phyloP scores from a whole-genome alignment of 2,329 filamentous ascomycete genomes.

The Reticulascus tulasneorum region DNA sequence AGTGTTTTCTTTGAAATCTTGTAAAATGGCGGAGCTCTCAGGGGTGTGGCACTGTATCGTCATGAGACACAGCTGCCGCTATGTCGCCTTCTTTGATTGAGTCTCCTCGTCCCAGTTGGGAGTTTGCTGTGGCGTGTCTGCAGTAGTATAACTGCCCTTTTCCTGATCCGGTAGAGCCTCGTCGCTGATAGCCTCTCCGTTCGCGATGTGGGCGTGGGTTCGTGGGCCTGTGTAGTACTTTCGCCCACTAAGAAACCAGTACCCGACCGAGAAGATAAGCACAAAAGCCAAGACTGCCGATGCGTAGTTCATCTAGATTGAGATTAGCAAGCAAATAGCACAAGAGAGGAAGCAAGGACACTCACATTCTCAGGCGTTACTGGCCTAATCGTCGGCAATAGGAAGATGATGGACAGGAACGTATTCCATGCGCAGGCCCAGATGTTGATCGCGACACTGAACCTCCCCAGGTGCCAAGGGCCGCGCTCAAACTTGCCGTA shows the following conservation, averaged over 20 bases:
- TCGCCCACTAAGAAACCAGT: slow-evolving; percentile 41
- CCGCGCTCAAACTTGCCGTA: slow-evolving; percentile 46
- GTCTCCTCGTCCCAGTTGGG: too few species aligned
- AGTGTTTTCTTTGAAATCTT: too few species aligned
- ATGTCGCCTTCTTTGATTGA: too few species aligned
- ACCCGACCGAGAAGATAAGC: slow-evolving; percentile 35
- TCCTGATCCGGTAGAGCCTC: too few species aligned
- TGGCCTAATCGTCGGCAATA: slow-evolving; percentile 45
- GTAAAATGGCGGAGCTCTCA: too few species aligned
- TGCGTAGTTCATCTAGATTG: slow-evolving; percentile 53
- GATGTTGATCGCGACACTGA: slow-evolving; percentile 36
- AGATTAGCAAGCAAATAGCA: background rate
- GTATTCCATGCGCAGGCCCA: slow-evolving; percentile 49
- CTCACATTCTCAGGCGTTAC: slow-evolving; percentile 40
- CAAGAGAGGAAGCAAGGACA: slow-evolving; percentile 21
- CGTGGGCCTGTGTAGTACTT: slow-evolving; percentile 45
- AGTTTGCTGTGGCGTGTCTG: too few species aligned
- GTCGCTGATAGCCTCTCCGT: slow-evolving; percentile 18
- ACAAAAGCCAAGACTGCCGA: slow-evolving; percentile 44
- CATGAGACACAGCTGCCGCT: too few species aligned
- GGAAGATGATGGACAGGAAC: slow-evolving; percentile 51
- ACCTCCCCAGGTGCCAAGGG: slow-evolving; percentile 46
- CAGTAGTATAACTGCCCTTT: too few species aligned
- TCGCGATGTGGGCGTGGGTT: slow-evolving; percentile 21
- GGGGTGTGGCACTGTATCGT: too few species aligned